phyloP scores from a whole-genome alignment of 495 filamentous ascomycete species.

The Hyaloscypha hepaticicola region DNA sequence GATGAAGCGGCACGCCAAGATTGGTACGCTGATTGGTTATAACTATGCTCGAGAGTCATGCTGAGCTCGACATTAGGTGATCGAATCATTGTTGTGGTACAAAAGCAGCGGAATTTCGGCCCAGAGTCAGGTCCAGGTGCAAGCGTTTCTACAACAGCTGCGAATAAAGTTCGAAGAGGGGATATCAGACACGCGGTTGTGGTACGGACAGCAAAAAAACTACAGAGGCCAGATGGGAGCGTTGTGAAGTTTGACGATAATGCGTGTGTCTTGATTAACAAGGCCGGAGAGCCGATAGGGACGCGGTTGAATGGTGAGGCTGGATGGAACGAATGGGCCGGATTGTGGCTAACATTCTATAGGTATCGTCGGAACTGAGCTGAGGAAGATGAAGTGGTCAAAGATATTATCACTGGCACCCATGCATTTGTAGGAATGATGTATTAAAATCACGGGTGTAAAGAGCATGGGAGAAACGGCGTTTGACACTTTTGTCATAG shows the following conservation, averaged over 20 bases:
- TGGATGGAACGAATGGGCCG: neutral
- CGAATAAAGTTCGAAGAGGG: constrained; percentile 91
- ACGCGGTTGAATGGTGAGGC: constrained; percentile 79
- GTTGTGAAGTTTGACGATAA: constrained; percentile 95
- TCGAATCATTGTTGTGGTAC: constrained; percentile 94
- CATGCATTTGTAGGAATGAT: constrained; percentile 70
- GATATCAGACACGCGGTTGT: constrained; percentile 97
- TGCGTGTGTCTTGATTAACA: constrained; percentile 96
- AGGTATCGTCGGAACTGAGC: constrained; percentile 83
- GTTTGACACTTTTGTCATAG: constrained; percentile 16
- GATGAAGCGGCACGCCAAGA: constrained; percentile 84
- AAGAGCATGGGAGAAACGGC: constrained; percentile 14
- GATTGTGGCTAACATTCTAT: constrained; percentile 12
- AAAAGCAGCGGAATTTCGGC: constrained; percentile 79
- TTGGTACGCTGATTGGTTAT: constrained; percentile 60
- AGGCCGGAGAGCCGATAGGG: constrained; percentile 92
- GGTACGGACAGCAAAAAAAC: constrained; percentile 84
- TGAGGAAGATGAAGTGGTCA: constrained; percentile 88
- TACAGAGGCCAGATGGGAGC: constrained; percentile 82
- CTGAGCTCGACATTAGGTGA: constrained; percentile 61
- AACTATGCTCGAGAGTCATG: neutral
- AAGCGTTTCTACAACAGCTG: constrained; percentile 56
- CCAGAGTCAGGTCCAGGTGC: constrained; percentile 57
- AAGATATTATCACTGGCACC: constrained; percentile 97
- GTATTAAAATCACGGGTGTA: constrained; percentile 7